Evolutionary conservation across 495 filamentous ascomycete genomes (phyloP).

Genomic region (Penicillium egyptiacum): DNA sequence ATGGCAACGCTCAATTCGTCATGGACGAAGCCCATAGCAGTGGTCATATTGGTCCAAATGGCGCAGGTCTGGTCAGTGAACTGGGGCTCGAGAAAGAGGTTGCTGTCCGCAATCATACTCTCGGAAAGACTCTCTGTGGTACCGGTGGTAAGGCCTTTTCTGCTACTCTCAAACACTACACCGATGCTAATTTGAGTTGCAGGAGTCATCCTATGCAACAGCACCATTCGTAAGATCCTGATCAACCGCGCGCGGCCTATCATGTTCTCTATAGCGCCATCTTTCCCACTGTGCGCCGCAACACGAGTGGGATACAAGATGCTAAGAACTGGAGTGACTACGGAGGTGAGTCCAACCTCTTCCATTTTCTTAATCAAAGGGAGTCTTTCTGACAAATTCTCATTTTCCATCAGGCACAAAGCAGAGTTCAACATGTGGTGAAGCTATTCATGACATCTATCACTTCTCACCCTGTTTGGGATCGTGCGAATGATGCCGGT

Average conservation of each 20-base stretch:
- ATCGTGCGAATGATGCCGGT: background rate
- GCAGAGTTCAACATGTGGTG: background rate
- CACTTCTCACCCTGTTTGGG: background rate
- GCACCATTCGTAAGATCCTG: background rate
- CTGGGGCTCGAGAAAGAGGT: conserved; percentile 56
- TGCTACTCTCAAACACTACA: background rate
- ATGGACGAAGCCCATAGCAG: conserved; percentile 70
- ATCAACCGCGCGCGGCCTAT: background rate
- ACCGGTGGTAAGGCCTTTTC: conserved; percentile 53
- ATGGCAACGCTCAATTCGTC: conserved; percentile 54
- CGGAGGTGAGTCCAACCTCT: background rate
- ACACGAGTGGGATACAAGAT: background rate
- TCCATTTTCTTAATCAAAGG: background rate
- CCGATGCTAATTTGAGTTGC: background rate
- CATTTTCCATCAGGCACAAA: background rate
- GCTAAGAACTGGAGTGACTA: background rate
- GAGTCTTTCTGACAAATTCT: background rate
- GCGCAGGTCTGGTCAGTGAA: conserved; percentile 57
- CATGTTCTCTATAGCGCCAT: background rate
- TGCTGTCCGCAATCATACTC: conserved; percentile 61
- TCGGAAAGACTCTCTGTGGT: conserved; percentile 64
- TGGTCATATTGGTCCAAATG: conserved; percentile 55
- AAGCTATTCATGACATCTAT: background rate
- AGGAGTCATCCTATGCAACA: background rate
- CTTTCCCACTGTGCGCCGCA: background rate